Evolutionary conservation across 805 yeast genomes (phyloP), one percentile per base, ranked within the genome.

Genomic region (Saturnispora sanitii): DNA sequence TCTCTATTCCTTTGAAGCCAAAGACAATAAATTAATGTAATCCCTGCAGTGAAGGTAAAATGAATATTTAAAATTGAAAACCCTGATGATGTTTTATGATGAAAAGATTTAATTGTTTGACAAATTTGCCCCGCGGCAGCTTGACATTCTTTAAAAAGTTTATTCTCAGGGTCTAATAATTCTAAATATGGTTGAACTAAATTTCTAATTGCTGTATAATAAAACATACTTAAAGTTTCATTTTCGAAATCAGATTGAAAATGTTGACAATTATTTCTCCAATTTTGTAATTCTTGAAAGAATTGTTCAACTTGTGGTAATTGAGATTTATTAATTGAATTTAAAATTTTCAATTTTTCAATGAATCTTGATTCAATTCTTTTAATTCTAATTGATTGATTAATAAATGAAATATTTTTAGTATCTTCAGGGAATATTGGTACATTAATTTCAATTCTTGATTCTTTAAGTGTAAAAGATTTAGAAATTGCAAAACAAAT

Each of bases 71-170:
- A 69, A 0, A 79, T 76, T 1, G 82, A 75, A 51, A 75, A 81
- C 3, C 83, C 83, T 40, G 65, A 63, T 2, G 72, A 73, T 0
- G 82, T 75, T 49, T 70, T 73, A 50, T 76, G 77, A 55, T 75
- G 81, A 53, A 75, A 77, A 12, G 71, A 75, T 47, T 77, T 75
- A 53, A 76, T 74, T 20, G 77, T 61, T 48, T 74, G 81, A 51
- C 83, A 77, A 30, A 78, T 73, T 53, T 76, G 80, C 21, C 83
- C 84, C 1, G 83, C 82, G 19, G 82, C 82, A 2, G 79, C 79
- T 52, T 77, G 83, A 54, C 84, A 78, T 55, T 77, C 82, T 39
- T 70, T 65, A 53, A 78, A 77, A 23, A 78, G 57, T 35, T 72
- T 63, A 53, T 75, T 78, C 50, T 71, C 73, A 4, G 83, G 82